Evolutionary conservation across 2,329 filamentous ascomycete genomes (phyloP).

Genomic region (Apiospora rasikravindrae): DNA sequence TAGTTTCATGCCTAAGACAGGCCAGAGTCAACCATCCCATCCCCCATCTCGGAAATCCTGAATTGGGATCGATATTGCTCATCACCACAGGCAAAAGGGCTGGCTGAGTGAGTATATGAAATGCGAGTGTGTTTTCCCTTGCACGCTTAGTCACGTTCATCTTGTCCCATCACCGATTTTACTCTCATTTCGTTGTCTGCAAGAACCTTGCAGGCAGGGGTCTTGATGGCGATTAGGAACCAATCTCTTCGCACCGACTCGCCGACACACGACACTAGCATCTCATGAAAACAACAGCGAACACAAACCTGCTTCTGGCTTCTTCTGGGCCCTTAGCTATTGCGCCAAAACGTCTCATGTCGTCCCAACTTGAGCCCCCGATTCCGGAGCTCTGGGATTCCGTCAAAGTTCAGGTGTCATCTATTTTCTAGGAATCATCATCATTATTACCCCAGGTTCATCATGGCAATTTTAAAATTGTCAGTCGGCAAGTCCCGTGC

Average conservation of each 20-base stretch:
- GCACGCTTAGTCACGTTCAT: not conserved
- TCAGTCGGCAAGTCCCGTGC: not conserved
- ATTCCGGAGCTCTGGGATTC: not conserved
- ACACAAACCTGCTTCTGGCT: not conserved
- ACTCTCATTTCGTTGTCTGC: not conserved
- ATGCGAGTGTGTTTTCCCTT: not conserved
- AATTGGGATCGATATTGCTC: not conserved
- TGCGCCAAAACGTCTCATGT: not conserved
- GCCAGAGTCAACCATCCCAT: not conserved
- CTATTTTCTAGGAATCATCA: not conserved
- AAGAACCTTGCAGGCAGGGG: not conserved
- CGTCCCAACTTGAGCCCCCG: not conserved
- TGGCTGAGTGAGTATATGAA: not conserved
- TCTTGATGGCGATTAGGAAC: not conserved
- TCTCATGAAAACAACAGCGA: not conserved
- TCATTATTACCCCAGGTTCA: not conserved
- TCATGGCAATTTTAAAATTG: not conserved
- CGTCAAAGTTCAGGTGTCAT: not conserved
- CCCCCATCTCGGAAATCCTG: not conserved
- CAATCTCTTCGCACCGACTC: not conserved
- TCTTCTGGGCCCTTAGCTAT: not conserved
- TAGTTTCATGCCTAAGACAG: not conserved
- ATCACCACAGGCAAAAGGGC: not conserved
- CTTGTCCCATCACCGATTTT: not conserved
- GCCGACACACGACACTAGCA: not conserved